Conservation (phyloP, 169 alveolate species). For the Plasmodium falciparum region DNA sequence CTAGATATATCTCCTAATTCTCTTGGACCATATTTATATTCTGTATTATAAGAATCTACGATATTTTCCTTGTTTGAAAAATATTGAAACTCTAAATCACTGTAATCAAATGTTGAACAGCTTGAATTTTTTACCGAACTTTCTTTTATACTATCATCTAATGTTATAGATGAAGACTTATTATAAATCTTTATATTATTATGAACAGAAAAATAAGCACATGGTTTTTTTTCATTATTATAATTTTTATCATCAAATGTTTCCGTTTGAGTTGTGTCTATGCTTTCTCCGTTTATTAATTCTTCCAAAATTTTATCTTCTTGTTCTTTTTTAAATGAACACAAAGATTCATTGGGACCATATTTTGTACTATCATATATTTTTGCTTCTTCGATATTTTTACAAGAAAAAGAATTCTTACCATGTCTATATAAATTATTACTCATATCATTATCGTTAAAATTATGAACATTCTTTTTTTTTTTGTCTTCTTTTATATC, state of each 20-base stretch:
- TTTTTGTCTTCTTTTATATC: no score
- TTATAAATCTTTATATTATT: neutral
- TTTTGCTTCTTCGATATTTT: no score
- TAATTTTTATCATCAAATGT: neutral
- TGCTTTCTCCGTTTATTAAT: no score
- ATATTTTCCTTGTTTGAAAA: slow-evolving; percentile 40
- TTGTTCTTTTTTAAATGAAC: no score
- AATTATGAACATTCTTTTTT: no score
- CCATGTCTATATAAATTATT: no score
- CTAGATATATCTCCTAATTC: neutral
- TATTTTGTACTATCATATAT: no score
- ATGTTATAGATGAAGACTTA: slow-evolving; percentile 7
- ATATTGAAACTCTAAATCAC: slow-evolving; percentile 46
- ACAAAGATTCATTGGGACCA: no score
- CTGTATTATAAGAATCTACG: slow-evolving; percentile 50
- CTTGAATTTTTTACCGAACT: slow-evolving; percentile 28
- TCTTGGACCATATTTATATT: slow-evolving; percentile 21
- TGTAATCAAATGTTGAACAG: slow-evolving; percentile 44
- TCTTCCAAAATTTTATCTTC: no score
- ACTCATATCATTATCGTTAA: no score
- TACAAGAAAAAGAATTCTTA: no score
- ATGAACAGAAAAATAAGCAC: neutral
- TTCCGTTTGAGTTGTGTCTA: neutral
- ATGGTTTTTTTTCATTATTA: neutral
- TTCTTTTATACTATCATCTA: slow-evolving; percentile 29